Conservation (phyloP, 495 filamentous ascomycete genomes). For the Collariella sp. region DNA sequence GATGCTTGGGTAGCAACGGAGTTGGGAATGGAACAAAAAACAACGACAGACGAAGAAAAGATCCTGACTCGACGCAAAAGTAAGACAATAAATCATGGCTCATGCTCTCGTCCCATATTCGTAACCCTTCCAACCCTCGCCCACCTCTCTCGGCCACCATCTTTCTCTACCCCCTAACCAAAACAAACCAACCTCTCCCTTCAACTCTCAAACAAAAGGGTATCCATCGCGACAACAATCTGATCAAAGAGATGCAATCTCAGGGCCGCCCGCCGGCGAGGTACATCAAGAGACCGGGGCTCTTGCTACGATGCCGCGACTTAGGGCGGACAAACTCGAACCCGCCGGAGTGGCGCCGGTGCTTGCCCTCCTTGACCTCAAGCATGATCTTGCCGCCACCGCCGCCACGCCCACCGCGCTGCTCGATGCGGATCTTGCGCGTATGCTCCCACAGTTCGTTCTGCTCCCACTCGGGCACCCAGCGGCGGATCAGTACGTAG, state of each 20-base stretch:
- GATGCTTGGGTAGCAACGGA: not conserved
- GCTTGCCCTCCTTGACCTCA: slow-evolving; percentile 32
- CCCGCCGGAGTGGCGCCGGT: slow-evolving; percentile 43
- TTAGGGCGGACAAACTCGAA: slow-evolving; percentile 55
- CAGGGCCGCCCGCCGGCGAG: slow-evolving; percentile 37
- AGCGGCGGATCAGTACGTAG: slow-evolving; percentile 68
- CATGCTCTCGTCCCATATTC: slow-evolving; percentile 6
- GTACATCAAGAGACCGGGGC: slow-evolving; percentile 41
- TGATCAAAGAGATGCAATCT: slow-evolving; percentile 9
- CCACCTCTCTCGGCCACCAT: not conserved
- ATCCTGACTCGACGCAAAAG: slow-evolving; percentile 8
- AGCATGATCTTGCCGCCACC: slow-evolving; percentile 24
- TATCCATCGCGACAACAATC: slow-evolving; percentile 5
- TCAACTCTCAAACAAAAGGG: not conserved
- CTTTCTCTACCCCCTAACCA: not conserved
- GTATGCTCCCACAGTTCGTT: slow-evolving; percentile 67
- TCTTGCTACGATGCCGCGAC: slow-evolving; percentile 40
- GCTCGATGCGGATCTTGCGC: slow-evolving; percentile 43
- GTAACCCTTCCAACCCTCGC: not conserved
- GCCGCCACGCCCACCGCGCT: slow-evolving; percentile 20
- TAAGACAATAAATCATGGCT: slow-evolving; percentile 5
- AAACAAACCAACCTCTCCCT: not conserved
- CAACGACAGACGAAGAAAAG: slow-evolving; percentile 5
- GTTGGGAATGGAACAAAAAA: not conserved
- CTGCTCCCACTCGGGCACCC: slow-evolving; percentile 64